phyloP scores from a whole-genome alignment of 306 rosid species.

The Lithocarpus polystachyus region DNA sequence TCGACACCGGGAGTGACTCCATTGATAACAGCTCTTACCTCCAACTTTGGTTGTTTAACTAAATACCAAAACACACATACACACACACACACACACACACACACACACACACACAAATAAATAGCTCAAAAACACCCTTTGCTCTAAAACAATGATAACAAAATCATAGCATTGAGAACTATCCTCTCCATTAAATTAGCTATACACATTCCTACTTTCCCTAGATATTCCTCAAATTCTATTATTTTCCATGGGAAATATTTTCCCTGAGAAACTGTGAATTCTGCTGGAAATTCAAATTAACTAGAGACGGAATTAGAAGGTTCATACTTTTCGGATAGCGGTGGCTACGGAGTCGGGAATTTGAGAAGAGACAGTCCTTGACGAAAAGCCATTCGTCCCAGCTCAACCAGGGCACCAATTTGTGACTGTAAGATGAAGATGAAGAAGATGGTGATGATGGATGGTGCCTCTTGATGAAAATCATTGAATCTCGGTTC shows the following conservation, averaged over 20 bases:
- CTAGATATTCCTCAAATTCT: neutral
- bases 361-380: slow-evolving; percentile 61
- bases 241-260: neutral
- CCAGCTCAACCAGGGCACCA: slow-evolving; percentile 95
- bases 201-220: neutral
- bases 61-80: too few relatives aligned
- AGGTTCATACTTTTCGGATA: slow-evolving; percentile 48
- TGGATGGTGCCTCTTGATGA: neutral
- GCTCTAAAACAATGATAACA: neutral
- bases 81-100: too few relatives aligned
- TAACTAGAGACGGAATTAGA: neutral
- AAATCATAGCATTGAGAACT: neutral
- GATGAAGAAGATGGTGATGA: neutral
- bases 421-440: slow-evolving; percentile 32
- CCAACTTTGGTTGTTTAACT: too few relatives aligned
- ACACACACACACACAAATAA: too few relatives aligned
- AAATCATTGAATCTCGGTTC: neutral
- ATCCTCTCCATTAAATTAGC: neutral
- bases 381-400: slow-evolving; percentile 80
- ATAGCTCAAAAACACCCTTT: neutral
- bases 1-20: too few relatives aligned
- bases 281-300: neutral
- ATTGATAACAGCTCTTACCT: too few relatives aligned
- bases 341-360: slow-evolving; percentile 59
- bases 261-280: neutral